Evolutionary conservation across 306 rosid genomes (phyloP).

Genomic region (Medicago ruthenica): DNA sequence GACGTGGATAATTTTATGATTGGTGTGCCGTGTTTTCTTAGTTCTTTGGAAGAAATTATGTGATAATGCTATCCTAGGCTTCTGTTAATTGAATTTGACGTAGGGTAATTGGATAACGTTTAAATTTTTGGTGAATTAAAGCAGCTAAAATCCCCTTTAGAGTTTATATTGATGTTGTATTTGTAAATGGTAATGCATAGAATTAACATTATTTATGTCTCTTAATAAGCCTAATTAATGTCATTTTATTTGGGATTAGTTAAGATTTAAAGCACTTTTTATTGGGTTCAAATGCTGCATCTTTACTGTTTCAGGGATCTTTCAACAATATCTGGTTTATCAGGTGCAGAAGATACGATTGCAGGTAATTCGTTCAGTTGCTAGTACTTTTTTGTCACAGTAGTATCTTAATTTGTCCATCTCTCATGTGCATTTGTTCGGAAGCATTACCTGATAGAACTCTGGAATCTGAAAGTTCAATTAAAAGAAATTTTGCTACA

Average conservation of each 20-base stretch:
- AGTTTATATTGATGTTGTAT: not conserved
- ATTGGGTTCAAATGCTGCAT: constrained; percentile 18
- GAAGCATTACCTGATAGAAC: not conserved
- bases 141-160: not conserved
- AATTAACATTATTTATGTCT: constrained; percentile 10
- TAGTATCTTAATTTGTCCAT: constrained; percentile 28
- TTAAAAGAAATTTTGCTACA: constrained; percentile 3
- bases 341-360: constrained; percentile 96
- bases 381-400: not conserved
- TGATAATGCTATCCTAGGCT: not conserved
- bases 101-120: constrained; percentile 3
- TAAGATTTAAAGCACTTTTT: constrained; percentile 17
- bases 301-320: constrained; percentile 68
- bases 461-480: constrained; percentile 3
- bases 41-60: constrained; percentile 1
- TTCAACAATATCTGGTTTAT: constrained; percentile 94
- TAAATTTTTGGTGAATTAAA: not conserved
- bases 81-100: not conserved
- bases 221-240: constrained; percentile 1
- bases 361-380: constrained; percentile 63
- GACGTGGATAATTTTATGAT: constrained; percentile 22
- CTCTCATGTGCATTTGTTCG: constrained; percentile 15
- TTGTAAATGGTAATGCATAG: constrained; percentile 1
- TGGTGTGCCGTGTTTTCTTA: not conserved
- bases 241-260: constrained; percentile 22